Base-by-base conservation (phyloP, 352 stramenopile genomes). In the Achlya hypogyna region DNA sequence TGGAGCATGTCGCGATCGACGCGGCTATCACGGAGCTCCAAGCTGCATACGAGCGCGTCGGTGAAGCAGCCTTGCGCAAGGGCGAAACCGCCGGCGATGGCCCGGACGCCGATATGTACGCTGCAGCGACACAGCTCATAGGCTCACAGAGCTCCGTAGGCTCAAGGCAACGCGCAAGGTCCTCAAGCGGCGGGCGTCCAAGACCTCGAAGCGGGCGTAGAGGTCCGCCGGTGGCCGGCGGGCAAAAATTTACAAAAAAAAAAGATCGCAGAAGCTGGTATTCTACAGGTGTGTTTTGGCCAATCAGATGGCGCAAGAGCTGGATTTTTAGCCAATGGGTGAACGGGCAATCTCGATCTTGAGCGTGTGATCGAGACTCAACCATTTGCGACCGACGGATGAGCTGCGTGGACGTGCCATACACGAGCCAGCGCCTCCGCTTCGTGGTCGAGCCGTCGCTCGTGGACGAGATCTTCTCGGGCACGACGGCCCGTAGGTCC, bases 401-500 rank as follows among this genome's bases (percentile, higher is more conserved):
- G 38, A 45, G 38, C 38, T 18, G 18, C 32, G 31, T 64, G 5
- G 54, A 64, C 18, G 54, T 64, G 1, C 54, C 54, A 32, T 64
- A 64, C 31, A 38, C 47, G 54, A 64, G 47, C 22, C 45, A 64
- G 18, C 34, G 23, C 32, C 31, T 52, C 25, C 28, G 40, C 32
- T 64, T 64, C 23, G 40, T 52, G 8, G 54, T 64, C 31, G 54
- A 64, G 18, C n/a, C 54, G 54, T 32, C 54, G 28, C 23, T 64
- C 22, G 54, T 38, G 12, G 47, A 64, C 31, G 54, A 64, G 28
- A 64, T 64, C 25, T 38, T 52, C 12, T 14, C 12, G 14, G 35
- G 31, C 2, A 64, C 54, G 28, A 52, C 22, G 28, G 54, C 54
- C n/a, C 52, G 54, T 64, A 64, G 35, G 54, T 51, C 22, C 23